These are phyloP conservation scores for Achlya hypogyna DNA, from an alignment of 352 stramenopile species.

Conservation along the genomic window DNA sequence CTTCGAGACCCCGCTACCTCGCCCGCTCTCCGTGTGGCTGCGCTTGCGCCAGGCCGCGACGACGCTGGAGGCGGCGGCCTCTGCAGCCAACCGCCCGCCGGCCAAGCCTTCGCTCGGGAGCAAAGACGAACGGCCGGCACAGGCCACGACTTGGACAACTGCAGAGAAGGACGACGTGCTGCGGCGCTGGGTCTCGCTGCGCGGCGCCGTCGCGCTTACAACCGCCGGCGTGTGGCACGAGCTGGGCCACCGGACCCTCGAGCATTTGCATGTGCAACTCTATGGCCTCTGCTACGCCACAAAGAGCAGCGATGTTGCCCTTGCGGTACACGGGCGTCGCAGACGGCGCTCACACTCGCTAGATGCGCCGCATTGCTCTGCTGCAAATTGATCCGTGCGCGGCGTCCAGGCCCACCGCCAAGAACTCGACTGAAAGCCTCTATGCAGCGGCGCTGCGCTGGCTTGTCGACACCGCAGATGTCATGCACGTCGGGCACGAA, in stretches of 20 bases:
- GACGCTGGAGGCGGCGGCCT: background rate
- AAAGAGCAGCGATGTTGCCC: background rate
- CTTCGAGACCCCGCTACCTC: background rate
- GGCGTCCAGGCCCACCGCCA: background rate
- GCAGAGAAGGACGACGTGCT: background rate
- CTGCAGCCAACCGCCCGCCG: background rate
- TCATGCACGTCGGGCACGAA: background rate
- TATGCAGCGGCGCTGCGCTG: background rate
- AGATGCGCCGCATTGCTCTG: background rate
- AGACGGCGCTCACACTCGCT: background rate
- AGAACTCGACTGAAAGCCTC: background rate
- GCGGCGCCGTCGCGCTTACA: background rate
- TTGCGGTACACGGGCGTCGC: background rate
- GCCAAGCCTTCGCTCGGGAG: background rate
- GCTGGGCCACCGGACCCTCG: background rate
- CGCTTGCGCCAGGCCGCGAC: background rate
- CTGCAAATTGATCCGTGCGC: background rate
- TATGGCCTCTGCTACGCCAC: background rate
- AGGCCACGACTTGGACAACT: background rate
- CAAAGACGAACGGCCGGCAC: background rate
- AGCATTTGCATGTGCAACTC: background rate
- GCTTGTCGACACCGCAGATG: background rate
- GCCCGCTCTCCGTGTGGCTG: background rate
- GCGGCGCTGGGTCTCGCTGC: background rate
- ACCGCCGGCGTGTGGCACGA: constrained; percentile 4